Evolutionary conservation across 257 asterid species (phyloP), one percentile per base, ranked within the genome.

Genomic region (Scutellaria baicalensis): DNA sequence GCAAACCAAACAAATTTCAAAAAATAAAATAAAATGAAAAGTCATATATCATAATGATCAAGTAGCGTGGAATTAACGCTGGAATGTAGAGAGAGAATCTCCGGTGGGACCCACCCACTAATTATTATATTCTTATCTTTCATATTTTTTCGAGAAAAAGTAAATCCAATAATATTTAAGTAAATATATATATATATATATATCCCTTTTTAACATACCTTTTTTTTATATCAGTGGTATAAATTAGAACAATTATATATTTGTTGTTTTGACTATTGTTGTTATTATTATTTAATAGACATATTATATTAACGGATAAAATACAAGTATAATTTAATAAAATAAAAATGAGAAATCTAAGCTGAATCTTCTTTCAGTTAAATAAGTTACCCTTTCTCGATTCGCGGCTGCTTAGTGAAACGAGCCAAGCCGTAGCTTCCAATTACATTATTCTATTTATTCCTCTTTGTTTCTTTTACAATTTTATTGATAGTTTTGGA

Each of bases 41-140:
- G 45, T 54, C 59, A 48, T 50, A 21, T 58, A 3, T 70, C 47
- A 73, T 66, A 64, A 75, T 67, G 43, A 44, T 35, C 48, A 45
- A 68, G 68, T 78, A 47, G 82, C 82, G 82, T 78, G 61, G 69
- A 36, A 57, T 57, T 61, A 68, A 78, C 70, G 82, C 76, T 57
- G 76, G 59, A 68, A 17, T 20, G 33, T 27, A 68, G 76, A 70
- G 69, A 70, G 68, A 64, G 77, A 76, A 70, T 70, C 71, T 62
- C 8, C 1, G n/a, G 71, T 78, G 79, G 83, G 17, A 45, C 82
- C 74, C 58, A 52, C 10, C 50, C 0, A 31, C 31, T 23, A 18
- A 67, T 50, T 72, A 72, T 59, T 67, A 35, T 45, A 43, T 72
- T 77, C 67, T 67, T 61, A 67, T 65, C 36, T 45, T 57, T 5